Evolutionary conservation across 1,284 basidiomycete genomes (phyloP).

Genomic region (Anthracocystis setariae): DNA sequence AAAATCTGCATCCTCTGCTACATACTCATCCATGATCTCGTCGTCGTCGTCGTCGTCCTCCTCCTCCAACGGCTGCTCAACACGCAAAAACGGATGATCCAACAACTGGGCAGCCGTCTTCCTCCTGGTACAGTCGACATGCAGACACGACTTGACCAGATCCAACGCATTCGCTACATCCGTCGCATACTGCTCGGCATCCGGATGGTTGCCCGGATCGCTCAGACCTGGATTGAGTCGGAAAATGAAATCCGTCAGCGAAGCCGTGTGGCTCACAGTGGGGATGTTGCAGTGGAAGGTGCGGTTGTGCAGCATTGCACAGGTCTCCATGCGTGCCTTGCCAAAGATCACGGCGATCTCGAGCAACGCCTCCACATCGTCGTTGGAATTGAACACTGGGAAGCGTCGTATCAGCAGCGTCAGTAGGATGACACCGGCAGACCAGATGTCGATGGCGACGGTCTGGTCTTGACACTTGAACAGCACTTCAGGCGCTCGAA

Average conservation of each 20-base stretch:
- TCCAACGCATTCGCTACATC: conserved; percentile 62
- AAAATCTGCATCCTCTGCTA: conserved; percentile 24
- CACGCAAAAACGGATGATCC: conserved; percentile 56
- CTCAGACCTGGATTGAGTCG: conserved; percentile 57
- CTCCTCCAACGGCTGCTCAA: conserved; percentile 23
- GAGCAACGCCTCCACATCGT: conserved; percentile 94
- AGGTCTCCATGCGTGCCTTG: conserved; percentile 81
- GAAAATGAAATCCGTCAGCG: conserved; percentile 58
- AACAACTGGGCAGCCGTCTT: conserved; percentile 58
- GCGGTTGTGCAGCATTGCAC: conserved; percentile 81
- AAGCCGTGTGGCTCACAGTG: conserved; percentile 33
- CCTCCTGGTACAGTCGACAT: conserved; percentile 61
- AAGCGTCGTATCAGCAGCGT: conserved; percentile 93
- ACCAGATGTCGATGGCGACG: conserved; percentile 94
- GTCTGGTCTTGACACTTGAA: conserved; percentile 94
- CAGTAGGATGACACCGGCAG: conserved; percentile 88
- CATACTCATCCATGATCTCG: neutral
- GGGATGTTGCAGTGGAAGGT: conserved; percentile 63
- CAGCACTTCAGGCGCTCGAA: conserved; percentile 94
- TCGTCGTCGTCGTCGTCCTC: conserved; percentile 6
- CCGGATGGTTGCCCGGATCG: conserved; percentile 51
- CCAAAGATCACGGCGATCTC: conserved; percentile 93
- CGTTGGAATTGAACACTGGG: conserved; percentile 91
- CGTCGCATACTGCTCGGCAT: conserved; percentile 48
- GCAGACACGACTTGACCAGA: conserved; percentile 57